Percentiles rank a stretch among this genome's conserved stretches.
phyloP scores from a whole-genome alignment of 768 basidiomycete genomes.

The Termitomyces sp. region DNA sequence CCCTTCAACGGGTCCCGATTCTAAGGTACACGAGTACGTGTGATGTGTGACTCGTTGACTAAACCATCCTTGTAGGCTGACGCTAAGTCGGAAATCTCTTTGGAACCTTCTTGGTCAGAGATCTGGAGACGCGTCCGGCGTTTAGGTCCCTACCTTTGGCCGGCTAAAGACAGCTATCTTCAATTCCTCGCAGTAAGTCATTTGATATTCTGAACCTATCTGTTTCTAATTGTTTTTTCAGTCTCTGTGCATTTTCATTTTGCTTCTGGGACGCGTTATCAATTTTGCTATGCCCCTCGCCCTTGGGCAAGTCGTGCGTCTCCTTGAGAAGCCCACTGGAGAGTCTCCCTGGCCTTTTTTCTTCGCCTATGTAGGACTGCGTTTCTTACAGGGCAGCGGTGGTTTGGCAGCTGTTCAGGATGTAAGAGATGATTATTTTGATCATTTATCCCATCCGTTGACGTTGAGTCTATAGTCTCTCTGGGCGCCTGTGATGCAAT shows the following conservation, averaged over 20 bases:
- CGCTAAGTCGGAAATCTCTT: constrained; percentile 43
- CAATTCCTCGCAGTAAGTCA: constrained; percentile 62
- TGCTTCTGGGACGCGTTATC: constrained; percentile 72
- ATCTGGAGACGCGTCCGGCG: constrained; percentile 57
- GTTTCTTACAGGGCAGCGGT: constrained; percentile 72
- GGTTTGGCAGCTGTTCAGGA: constrained; percentile 68
- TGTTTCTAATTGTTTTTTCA: constrained; percentile 21
- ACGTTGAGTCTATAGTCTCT: constrained; percentile 36
- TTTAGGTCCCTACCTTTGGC: constrained; percentile 83
- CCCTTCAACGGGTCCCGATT: constrained; percentile 32
- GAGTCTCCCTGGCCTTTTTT: constrained; percentile 66
- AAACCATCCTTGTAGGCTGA: constrained; percentile 23
- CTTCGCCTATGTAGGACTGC: constrained; percentile 58
- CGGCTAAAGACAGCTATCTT: constrained; percentile 54
- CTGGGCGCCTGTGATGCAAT: constrained; percentile 89
- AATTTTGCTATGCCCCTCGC: constrained; percentile 67
- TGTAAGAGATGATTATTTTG: constrained; percentile 24
- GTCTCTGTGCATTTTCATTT: constrained; percentile 62
- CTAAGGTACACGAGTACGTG: constrained; percentile 25
- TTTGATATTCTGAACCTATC: background rate
- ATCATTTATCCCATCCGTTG: background rate
- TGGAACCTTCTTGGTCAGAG: constrained; percentile 70
- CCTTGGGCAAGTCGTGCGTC: constrained; percentile 57
- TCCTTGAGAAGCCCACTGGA: constrained; percentile 41
- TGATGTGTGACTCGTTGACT: background rate